Evolutionary conservation across 2,329 filamentous ascomycete species (phyloP).

Genomic region (Apiospora pterosperma): DNA sequence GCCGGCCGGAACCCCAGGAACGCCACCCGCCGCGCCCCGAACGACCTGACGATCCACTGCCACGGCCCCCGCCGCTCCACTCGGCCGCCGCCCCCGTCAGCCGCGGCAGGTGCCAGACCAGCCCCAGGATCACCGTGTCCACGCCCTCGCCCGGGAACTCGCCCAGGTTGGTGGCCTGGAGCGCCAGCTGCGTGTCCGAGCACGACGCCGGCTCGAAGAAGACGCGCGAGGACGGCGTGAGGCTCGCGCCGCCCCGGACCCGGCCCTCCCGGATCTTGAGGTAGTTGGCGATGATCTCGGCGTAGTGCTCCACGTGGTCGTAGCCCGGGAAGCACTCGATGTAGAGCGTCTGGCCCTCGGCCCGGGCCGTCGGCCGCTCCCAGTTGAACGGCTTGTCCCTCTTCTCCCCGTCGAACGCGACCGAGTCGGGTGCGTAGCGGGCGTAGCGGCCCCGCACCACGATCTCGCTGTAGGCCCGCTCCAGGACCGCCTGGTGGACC

Average conservation of each 20-base stretch:
- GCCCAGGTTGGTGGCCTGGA: conserved; percentile 8
- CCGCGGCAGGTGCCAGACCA: conserved; percentile 6
- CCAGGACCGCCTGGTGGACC: conserved; percentile 14
- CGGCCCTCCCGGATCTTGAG: conserved; percentile 6
- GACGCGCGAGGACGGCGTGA: conserved; percentile 10
- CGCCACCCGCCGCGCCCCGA: conserved; percentile 8
- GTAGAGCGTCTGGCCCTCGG: conserved; percentile 10
- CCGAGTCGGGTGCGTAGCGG: conserved; percentile 1
- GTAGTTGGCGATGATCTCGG: conserved; percentile 12
- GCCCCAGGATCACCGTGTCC: conserved; percentile 11
- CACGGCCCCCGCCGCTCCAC: conserved; percentile 9
- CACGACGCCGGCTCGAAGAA: conserved; percentile 9
- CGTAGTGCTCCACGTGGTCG: conserved; percentile 16
- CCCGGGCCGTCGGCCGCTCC: conserved; percentile 14
- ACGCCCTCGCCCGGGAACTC: conserved; percentile 6
- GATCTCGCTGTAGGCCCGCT: conserved; percentile 12
- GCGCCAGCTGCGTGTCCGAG: conserved; percentile 8
- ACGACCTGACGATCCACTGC: conserved; percentile 8
- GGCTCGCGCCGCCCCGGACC: not conserved
- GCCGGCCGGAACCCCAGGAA: conserved; percentile 12
- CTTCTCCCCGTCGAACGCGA: conserved; percentile 16
- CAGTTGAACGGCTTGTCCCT: conserved; percentile 19
- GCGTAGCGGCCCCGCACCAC: conserved; percentile 10
- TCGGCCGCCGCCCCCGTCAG: conserved; percentile 4
- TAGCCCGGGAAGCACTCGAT: conserved; percentile 18